Percentiles rank a stretch among this genome's conserved stretches.
Conservation (phyloP, 345 rosid species). For the Clausena lansium region DNA sequence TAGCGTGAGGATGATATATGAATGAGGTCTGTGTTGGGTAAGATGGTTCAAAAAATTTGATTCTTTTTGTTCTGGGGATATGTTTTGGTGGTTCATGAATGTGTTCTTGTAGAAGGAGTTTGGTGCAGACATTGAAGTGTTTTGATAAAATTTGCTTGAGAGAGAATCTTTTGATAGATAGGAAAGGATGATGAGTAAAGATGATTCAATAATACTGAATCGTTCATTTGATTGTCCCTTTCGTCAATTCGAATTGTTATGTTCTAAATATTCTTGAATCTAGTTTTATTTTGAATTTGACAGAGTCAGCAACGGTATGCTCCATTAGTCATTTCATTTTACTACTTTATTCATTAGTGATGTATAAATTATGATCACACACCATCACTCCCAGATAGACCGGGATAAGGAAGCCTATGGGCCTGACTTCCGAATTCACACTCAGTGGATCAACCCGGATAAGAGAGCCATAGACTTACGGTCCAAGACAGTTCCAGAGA, state of each 20-base stretch:
- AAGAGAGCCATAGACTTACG: no score
- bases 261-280: neutral
- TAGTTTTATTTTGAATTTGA: neutral
- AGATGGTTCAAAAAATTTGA: neutral
- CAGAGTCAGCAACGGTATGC: neutral
- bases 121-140: neutral
- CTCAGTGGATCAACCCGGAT: no score
- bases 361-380: no score
- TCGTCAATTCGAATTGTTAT: neutral
- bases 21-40: conserved; percentile 12
- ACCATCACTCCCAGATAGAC: no score
- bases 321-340: neutral
- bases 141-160: conserved; percentile 5
- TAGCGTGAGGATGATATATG: neutral
- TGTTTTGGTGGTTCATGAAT: neutral
- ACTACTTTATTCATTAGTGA: neutral
- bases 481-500: no score
- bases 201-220: neutral
- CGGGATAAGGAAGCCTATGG: no score
- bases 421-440: no score
- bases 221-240: neutral
- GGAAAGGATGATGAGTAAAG: neutral
- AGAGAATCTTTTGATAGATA: neutral
- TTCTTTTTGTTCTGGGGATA: neutral
- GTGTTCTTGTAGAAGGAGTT: neutral